Base-by-base conservation (phyloP, 805 yeast genomes). In the Suhomyces faveliae region DNA sequence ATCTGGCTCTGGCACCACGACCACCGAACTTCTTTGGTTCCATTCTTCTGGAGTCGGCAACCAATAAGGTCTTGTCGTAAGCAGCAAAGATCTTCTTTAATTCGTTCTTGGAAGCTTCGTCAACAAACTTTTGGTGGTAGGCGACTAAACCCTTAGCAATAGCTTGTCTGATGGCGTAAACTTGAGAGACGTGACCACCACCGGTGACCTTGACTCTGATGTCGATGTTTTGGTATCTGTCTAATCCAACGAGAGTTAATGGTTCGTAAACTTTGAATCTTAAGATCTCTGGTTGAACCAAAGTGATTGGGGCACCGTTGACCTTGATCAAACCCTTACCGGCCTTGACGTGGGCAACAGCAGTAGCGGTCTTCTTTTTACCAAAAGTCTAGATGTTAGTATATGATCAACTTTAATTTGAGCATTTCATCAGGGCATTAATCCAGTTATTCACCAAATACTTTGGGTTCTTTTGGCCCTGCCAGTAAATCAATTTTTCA, bases 1-100 rank as follows among this genome's bases (percentile, higher is more conserved):
- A 92, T 84, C 98, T 92, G 75, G 99, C 94, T 84, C 99, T 94
- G 82, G 99, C 99, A 89, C 99, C 99, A 80, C 96, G 96, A 85
- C 99, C 99, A 85, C 99, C 99, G 84, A 94, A 94, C 85, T 94
- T 94, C 97, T 94, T 94, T 86, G 99, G 99, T 85, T 94, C 99
- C 87, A 91, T 86, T 87, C 96, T 92, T 88, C 99, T 90, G 69
- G 97, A 83, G 79, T 94, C 99, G 70, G 99, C 98, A 78, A 94
- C 94, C 81, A 94, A 87, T 77, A 94, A 87, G 77, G 98, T 89
- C 85, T 96, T 91, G 92, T 94, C 99, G 86, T 91, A 95, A 70
- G 96, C 73, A 62, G 92, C 84, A 81, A 91, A 89, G 69, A 95
- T 86, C 83, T 90, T 91, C 96, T 94, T 94, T 77, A 94, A 86